Percentiles rank a stretch among this genome's conserved stretches.
Conservation (phyloP, 2,329 filamentous ascomycete genomes). For the Sporothrix pallida region DNA sequence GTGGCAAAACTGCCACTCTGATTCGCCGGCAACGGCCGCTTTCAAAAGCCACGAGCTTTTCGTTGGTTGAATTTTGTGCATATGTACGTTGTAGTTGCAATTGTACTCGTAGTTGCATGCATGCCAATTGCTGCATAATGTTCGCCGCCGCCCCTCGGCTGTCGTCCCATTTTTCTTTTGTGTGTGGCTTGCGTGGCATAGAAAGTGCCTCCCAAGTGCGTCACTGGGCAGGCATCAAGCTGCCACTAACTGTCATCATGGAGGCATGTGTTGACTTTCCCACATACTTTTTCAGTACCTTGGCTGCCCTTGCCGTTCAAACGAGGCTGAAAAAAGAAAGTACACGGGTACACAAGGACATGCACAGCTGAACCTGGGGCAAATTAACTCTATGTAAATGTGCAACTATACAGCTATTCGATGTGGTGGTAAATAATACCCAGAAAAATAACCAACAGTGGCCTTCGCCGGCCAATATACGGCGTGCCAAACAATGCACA, state of each 20-base stretch:
- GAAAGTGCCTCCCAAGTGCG: too few relatives aligned
- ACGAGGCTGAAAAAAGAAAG: neutral
- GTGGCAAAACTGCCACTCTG: constrained; percentile 16
- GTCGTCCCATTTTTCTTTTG: neutral
- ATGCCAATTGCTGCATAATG: too few relatives aligned
- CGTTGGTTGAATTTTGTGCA: neutral
- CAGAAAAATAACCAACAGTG: neutral
- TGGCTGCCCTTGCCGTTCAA: too few relatives aligned
- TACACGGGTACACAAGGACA: neutral
- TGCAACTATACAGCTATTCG: neutral
- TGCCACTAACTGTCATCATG: neutral
- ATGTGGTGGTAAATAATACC: neutral
- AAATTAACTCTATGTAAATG: neutral
- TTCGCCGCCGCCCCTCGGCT: too few relatives aligned
- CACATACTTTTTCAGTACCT: neutral
- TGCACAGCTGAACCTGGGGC: neutral
- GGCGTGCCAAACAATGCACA: neutral
- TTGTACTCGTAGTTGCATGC: neutral
- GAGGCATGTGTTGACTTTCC: neutral
- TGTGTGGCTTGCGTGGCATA: neutral
- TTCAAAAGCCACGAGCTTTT: neutral
- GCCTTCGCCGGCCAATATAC: neutral
- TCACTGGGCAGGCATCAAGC: neutral
- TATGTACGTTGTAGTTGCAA: neutral
- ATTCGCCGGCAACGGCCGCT: constrained; percentile 2